Evolutionary conservation across 768 basidiomycete species (phyloP).

Genomic region (Tylopilus intermedius): DNA sequence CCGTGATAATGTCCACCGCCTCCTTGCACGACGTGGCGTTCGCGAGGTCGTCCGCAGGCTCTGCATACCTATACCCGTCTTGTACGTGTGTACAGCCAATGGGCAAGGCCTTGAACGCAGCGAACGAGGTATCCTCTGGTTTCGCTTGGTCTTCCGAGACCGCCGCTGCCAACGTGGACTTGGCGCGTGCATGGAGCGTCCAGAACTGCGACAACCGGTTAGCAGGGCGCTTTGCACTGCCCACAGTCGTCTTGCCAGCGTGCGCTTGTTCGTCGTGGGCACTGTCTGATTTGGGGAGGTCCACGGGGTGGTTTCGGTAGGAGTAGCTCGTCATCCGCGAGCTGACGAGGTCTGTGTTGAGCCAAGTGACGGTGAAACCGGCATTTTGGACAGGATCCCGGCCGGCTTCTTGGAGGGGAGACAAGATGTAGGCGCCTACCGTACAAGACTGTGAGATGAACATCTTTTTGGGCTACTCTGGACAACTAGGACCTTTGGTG

Average conservation of each 20-base stretch:
- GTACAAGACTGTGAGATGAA: not conserved
- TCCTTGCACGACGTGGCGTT: constrained; percentile 68
- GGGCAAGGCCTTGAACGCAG: constrained; percentile 77
- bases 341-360: constrained; percentile 55
- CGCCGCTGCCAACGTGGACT: constrained; percentile 22
- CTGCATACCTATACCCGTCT: constrained; percentile 42
- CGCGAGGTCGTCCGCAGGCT: constrained; percentile 57
- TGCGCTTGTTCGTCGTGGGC: not conserved
- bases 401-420: constrained; percentile 87
- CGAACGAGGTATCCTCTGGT: constrained; percentile 45
- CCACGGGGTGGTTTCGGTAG: constrained; percentile 60
- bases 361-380: constrained; percentile 83
- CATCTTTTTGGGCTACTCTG: not conserved
- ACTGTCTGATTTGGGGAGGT: constrained; percentile 5
- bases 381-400: constrained; percentile 85
- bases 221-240: constrained; percentile 2
- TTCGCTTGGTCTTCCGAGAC: constrained; percentile 33
- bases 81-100: constrained; percentile 53
- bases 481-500: constrained; percentile 56
- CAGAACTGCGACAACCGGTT: constrained; percentile 21
- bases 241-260: not conserved
- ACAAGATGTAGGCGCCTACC: constrained; percentile 90
- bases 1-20: constrained; percentile 72
- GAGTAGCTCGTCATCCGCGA: constrained; percentile 85
- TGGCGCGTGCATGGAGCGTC: constrained; percentile 19